phyloP scores from a whole-genome alignment of 2,329 filamentous ascomycete genomes.

The Talaromyces atroroseus region DNA sequence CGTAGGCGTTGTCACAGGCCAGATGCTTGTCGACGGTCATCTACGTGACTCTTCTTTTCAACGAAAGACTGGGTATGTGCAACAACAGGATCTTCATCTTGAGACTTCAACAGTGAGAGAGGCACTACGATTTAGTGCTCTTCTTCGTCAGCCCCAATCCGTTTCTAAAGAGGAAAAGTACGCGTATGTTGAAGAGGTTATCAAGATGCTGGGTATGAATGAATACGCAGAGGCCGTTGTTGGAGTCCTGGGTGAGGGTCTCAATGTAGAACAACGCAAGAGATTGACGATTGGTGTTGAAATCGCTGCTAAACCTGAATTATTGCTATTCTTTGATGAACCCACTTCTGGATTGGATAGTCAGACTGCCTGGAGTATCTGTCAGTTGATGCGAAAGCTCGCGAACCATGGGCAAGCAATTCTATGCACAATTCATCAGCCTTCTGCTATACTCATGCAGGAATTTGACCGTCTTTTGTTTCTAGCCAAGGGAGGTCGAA shows the following conservation, averaged over 20 bases:
- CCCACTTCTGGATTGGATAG: constrained; percentile 90
- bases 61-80: constrained; percentile 85
- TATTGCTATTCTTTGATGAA: constrained; percentile 89
- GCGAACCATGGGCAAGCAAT: constrained; percentile 86
- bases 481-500: constrained; percentile 59
- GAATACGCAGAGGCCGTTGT: constrained; percentile 86
- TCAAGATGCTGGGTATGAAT: constrained; percentile 84
- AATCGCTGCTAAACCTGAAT: constrained; percentile 80
- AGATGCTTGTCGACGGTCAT: constrained; percentile 73
- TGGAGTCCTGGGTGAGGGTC: constrained; percentile 78
- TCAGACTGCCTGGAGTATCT: constrained; percentile 89
- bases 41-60: constrained; percentile 78
- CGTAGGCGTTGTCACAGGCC: constrained; percentile 81
- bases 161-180: constrained; percentile 71
- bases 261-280: constrained; percentile 60
- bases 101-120: constrained; percentile 82
- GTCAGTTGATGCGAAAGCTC: constrained; percentile 80
- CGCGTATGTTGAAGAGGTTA: constrained; percentile 83
- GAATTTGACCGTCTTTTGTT: constrained; percentile 66
- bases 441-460: constrained; percentile 88
- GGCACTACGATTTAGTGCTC: constrained; percentile 76
- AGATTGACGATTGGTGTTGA: constrained; percentile 95
- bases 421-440: constrained; percentile 93
- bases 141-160: constrained; percentile 74
- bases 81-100: constrained; percentile 87